Percentiles rank a stretch among this genome's conserved stretches.
These are phyloP conservation scores for Udeniomyces megalosporus DNA, from an alignment of 768 basidiomycete species.

Conservation along the genomic window DNA sequence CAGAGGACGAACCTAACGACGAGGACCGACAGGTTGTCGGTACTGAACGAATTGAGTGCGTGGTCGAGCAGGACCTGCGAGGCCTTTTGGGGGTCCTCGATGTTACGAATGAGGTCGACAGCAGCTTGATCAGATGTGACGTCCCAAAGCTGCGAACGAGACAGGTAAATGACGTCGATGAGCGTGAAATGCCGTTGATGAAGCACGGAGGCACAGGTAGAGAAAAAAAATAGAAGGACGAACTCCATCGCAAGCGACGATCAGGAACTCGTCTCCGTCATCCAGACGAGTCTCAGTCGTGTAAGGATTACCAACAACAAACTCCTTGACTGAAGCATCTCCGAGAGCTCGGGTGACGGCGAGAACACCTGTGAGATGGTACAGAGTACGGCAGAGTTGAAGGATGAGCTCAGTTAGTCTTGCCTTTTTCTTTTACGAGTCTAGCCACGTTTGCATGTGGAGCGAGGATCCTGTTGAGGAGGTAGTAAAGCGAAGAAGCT, in stretches of 20 bases:
- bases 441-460: no score
- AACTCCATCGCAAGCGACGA: conserved; percentile 95
- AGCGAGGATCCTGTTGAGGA: neutral
- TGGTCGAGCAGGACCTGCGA: conserved; percentile 58
- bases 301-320: conserved; percentile 92
- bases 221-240: conserved; percentile 28
- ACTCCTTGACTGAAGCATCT: conserved; percentile 98
- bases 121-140: conserved; percentile 80
- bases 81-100: conserved; percentile 65
- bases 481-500: conserved; percentile 11
- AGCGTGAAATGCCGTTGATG: neutral
- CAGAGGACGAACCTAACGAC: neutral
- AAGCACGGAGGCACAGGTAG: neutral
- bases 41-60: conserved; percentile 73
- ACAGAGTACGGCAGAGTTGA: neutral
- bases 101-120: conserved; percentile 55
- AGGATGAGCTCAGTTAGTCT: no score
- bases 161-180: neutral
- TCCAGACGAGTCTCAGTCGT: conserved; percentile 92
- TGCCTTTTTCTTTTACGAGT: no score
- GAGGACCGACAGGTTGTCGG: conserved; percentile 70
- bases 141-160: conserved; percentile 75
- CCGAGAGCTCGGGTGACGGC: conserved; percentile 92
- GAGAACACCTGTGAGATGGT: conserved; percentile 41
- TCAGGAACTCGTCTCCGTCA: conserved; percentile 81